Evolutionary conservation across 257 asterid genomes (phyloP).

Genomic region (Penstemon davidsonii): DNA sequence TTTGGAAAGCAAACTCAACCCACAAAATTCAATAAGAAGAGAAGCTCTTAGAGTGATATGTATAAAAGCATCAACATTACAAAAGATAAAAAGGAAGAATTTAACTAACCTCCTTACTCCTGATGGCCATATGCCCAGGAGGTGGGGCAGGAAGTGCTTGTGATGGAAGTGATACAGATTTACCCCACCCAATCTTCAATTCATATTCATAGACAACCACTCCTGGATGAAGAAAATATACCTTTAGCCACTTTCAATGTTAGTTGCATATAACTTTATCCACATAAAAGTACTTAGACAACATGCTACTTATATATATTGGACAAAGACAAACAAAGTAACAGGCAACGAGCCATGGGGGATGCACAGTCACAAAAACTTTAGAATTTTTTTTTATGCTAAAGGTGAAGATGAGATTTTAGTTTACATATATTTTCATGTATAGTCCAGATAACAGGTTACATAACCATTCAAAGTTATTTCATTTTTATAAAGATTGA

Average conservation of each 20-base stretch:
- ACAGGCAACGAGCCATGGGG: no score
- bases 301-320: neutral
- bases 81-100: neutral
- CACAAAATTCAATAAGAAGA: neutral
- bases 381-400: no score
- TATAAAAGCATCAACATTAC: neutral
- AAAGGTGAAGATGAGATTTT: no score
- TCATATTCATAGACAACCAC: constrained; percentile 94
- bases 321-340: constrained; percentile 5
- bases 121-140: constrained; percentile 98
- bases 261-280: constrained; percentile 15
- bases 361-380: no score
- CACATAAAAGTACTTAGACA: constrained; percentile 17
- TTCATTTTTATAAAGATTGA: no score
- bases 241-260: neutral
- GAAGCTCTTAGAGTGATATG: neutral
- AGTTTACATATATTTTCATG: no score
- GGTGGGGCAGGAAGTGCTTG: constrained; percentile 99
- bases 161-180: constrained; percentile 95
- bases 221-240: constrained; percentile 46
- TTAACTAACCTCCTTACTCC: constrained; percentile 84
- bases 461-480: no score
- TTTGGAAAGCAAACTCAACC: neutral
- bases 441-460: no score
- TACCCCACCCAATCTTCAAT: constrained; percentile 97